phyloP scores from a whole-genome alignment of 164 flowering plant species.

The Kalanchoe fedtschenkoi region DNA sequence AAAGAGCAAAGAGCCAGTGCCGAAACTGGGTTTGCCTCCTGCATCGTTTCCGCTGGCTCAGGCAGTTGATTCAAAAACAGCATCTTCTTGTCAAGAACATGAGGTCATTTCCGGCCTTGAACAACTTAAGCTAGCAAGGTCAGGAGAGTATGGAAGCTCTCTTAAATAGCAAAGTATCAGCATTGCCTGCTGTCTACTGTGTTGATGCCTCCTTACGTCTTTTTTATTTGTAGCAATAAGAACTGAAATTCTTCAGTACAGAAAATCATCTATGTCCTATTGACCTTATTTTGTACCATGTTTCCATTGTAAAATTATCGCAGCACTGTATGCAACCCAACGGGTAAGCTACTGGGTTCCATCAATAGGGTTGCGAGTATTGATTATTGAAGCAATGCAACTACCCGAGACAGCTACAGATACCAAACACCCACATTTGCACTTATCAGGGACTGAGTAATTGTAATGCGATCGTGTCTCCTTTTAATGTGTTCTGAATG shows the following conservation, averaged over 20 bases:
- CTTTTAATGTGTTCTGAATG: too few species aligned
- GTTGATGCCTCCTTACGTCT: background rate
- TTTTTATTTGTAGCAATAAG: background rate
- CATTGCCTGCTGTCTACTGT: background rate
- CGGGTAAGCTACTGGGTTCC: too few species aligned
- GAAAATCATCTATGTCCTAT: too few species aligned
- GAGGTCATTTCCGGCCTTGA: background rate
- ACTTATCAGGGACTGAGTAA: background rate
- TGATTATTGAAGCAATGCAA: background rate
- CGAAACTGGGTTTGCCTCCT: background rate
- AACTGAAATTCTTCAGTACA: background rate
- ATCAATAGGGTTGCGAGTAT: too few species aligned
- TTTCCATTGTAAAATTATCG: too few species aligned
- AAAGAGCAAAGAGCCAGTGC: conserved; percentile 6
- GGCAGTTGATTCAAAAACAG: background rate
- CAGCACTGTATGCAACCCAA: too few species aligned
- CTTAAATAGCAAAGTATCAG: background rate
- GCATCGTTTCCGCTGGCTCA: background rate
- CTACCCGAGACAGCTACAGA: background rate
- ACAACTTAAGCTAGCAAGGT: background rate
- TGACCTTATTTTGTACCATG: too few species aligned
- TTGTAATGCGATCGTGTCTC: background rate
- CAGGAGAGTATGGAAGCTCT: background rate
- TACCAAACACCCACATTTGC: background rate
- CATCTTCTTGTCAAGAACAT: background rate